Evolutionary conservation across 805 yeast species (phyloP), one percentile per base, ranked within the genome.

Genomic region (Cyberlindnera galapagoensis): DNA sequence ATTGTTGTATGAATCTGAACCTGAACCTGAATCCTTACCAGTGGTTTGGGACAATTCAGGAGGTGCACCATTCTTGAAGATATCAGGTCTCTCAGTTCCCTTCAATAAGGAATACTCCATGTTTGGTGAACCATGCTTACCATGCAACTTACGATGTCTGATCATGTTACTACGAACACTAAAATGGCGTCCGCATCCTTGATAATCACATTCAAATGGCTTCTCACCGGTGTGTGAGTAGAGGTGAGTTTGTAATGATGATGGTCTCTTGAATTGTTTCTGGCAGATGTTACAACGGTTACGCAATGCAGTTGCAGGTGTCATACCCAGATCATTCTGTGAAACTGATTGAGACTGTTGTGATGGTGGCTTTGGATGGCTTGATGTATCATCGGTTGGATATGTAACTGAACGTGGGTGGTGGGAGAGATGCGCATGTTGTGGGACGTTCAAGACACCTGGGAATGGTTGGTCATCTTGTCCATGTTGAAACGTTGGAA

Each of bases 171-270:
- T 75, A 49, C 84, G 73, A 14, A 88, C 87, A 12, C 80, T 74
- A 52, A 86, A 86, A 4, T 69, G 48, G 47, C 79, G 75, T 0
- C 73, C 74, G 56, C 96, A 86, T 13, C 69, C 72, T 1, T 60
- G 60, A 75, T 82, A 79, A 11, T 62, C 54, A 52, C 86, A 80
- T 35, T 60, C 59, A 50, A 74, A 80, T 7, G 87, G 87, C 43
- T 78, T 79, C 48, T 77, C 86, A n/a, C 87, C 87, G 0, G 86
- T 79, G 53, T 86, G 95, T 6, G 83, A 80, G 43, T 84, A 72
- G 43, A 70, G 64, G 56, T 86, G 95, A 4, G 88, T 85, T 41
- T 77, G 80, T 34, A 85, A 62, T 1, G 92, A 84, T 9, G 87
- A 78, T 7, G 94, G 88, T 49, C 94, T 71, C 45, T 83, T 79